phyloP scores from a whole-genome alignment of 352 stramenopile species.

The Discostella stelligera region DNA sequence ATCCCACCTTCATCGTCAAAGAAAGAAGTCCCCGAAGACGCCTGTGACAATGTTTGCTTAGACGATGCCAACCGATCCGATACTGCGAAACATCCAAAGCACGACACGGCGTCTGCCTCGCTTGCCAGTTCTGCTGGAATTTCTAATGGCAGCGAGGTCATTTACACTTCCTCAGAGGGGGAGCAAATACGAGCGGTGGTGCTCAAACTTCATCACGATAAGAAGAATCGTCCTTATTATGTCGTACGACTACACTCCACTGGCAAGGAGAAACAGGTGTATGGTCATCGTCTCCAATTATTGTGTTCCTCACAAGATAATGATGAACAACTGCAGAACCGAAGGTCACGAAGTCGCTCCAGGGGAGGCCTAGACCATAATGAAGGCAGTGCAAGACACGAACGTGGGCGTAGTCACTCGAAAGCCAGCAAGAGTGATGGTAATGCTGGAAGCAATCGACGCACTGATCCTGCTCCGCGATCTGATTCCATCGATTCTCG shows the following conservation, averaged over 20 bases:
- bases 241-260: constrained; percentile 20
- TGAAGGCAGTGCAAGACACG: neutral
- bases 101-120: constrained; percentile 14
- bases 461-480: neutral
- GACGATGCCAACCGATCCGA: neutral
- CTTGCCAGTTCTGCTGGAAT: constrained; percentile 8
- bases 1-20: neutral
- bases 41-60: neutral
- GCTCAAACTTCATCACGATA: constrained; percentile 32
- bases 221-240: constrained; percentile 51
- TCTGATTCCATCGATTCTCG: constrained; percentile 14
- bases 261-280: constrained; percentile 51
- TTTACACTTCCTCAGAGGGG: constrained; percentile 42
- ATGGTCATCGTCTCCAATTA: constrained; percentile 43
- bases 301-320: constrained; percentile 1
- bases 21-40: neutral
- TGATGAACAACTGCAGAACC: neutral
- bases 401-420: constrained; percentile 1
- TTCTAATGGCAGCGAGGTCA: constrained; percentile 24
- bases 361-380: neutral
- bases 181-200: constrained; percentile 25
- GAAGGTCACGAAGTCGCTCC: neutral
- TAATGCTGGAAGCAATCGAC: neutral
- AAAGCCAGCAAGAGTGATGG: neutral
- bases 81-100: constrained; percentile 10